Evolutionary conservation across 148 eudicot genomes (phyloP).

Genomic region (Polygonum aviculare): DNA sequence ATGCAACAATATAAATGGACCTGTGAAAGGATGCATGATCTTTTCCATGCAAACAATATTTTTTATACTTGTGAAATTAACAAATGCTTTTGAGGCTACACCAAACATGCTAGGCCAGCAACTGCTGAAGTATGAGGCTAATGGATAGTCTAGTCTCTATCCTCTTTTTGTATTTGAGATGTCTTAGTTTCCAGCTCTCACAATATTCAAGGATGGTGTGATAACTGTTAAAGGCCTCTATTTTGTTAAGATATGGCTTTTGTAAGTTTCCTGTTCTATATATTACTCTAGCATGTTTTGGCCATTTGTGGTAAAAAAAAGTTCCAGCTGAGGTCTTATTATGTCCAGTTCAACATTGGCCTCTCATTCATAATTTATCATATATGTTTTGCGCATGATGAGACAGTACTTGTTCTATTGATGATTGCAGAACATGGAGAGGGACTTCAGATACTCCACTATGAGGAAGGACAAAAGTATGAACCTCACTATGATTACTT

Average conservation of each 20-base stretch:
- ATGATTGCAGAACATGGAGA: slow-evolving; percentile 69
- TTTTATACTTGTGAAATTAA: neutral
- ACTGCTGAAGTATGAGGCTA: neutral
- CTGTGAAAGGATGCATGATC: neutral
- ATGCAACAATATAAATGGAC: neutral
- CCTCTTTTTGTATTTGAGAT: neutral
- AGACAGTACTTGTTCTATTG: neutral
- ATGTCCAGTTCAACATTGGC: neutral
- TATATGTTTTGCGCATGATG: neutral
- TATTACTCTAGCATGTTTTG: neutral
- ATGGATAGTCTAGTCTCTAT: neutral
- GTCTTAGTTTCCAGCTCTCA: neutral
- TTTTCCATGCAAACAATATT: neutral
- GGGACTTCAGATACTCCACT: slow-evolving; percentile 93
- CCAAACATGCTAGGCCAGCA: neutral
- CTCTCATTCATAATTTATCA: neutral
- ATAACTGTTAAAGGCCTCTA: neutral
- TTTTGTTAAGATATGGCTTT: neutral
- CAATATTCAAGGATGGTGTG: neutral
- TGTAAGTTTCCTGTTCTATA: neutral
- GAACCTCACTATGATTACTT: slow-evolving; percentile 93
- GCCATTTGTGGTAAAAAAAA: neutral
- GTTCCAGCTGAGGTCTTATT: neutral
- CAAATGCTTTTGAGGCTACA: neutral
- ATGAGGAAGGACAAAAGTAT: slow-evolving; percentile 87